A percentile compares a stretch with the other conserved stretches of the same genome.
Evolutionary conservation across 441 rosid species (phyloP).

Genomic region (Adansonia madagascariensis): DNA sequence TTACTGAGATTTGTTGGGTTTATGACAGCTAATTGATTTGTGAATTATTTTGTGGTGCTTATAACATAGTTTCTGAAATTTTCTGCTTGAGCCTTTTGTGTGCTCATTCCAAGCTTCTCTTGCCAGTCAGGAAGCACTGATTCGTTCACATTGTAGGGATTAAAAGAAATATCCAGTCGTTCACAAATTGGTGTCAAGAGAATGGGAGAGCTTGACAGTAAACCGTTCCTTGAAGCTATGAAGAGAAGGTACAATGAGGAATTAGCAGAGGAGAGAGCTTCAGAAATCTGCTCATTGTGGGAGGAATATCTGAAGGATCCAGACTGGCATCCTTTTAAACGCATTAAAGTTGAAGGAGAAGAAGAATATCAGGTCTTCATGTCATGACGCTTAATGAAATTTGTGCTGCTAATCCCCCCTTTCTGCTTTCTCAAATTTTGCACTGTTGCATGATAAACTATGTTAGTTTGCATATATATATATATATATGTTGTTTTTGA

Average conservation of each 20-base stretch:
- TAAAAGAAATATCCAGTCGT: constrained; percentile 48
- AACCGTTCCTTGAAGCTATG: constrained; percentile 80
- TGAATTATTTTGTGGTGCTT: constrained; percentile 9
- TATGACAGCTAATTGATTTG: neutral
- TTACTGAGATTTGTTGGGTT: neutral
- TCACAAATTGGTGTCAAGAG: constrained; percentile 75
- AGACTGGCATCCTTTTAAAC: constrained; percentile 92
- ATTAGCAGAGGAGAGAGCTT: constrained; percentile 77
- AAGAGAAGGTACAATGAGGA: constrained; percentile 65
- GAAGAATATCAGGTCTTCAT: constrained; percentile 36
- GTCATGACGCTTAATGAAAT: neutral
- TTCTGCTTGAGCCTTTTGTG: constrained; percentile 12
- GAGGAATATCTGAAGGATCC: constrained; percentile 92
- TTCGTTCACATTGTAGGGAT: constrained; percentile 40
- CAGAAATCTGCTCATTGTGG: constrained; percentile 85
- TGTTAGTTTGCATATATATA: neutral
- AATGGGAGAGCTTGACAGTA: constrained; percentile 90
- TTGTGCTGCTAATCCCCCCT: neutral
- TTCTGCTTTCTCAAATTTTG: neutral
- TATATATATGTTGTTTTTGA: too few relatives aligned
- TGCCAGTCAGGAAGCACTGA: constrained; percentile 21
- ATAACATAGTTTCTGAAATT: neutral
- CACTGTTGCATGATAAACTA: neutral
- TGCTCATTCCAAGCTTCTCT: constrained; percentile 13
- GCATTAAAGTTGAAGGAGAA: constrained; percentile 49